A percentile compares a stretch with the other conserved stretches of the same genome.
These are phyloP conservation scores for Pichia cactophila DNA, from an alignment of 1,139 yeast genomes.

Conservation along the genomic window DNA sequence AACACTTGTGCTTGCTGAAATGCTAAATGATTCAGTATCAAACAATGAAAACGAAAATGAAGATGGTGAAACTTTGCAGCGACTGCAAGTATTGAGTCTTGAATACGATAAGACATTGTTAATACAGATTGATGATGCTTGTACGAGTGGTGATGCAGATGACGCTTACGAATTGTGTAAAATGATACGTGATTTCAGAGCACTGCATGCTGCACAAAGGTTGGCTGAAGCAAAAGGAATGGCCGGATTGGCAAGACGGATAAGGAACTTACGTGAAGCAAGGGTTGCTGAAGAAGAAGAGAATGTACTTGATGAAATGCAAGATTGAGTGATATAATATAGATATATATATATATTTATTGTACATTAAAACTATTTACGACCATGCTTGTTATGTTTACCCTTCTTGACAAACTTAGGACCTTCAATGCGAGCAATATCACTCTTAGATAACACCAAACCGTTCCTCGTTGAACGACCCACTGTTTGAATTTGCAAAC, in stretches of 20 bases:
- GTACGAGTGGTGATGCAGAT: constrained; percentile 55
- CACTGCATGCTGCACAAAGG: constrained; percentile 74
- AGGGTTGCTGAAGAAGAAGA: constrained; percentile 33
- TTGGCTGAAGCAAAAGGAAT: constrained; percentile 77
- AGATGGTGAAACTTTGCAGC: constrained; percentile 36
- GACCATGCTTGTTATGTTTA: background rate
- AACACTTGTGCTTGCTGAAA: constrained; percentile 42
- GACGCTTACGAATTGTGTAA: constrained; percentile 67
- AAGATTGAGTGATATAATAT: background rate
- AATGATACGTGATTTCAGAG: constrained; percentile 67
- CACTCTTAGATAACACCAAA: constrained; percentile 60
- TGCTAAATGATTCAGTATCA: constrained; percentile 36
- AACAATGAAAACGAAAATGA: constrained; percentile 32
- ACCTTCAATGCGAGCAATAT: constrained; percentile 44
- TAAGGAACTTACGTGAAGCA: constrained; percentile 59
- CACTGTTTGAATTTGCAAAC: constrained; percentile 62
- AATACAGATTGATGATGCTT: constrained; percentile 68
- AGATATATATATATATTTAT: background rate
- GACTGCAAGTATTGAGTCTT: constrained; percentile 43
- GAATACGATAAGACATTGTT: constrained; percentile 67
- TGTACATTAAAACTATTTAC: background rate
- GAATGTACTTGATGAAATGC: background rate
- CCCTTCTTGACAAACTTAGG: background rate
- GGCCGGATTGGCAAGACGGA: constrained; percentile 55
- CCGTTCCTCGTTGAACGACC: constrained; percentile 83